These are phyloP conservation scores for Talaromyces trachyspermus DNA, from an alignment of 495 filamentous ascomycete genomes.

Conservation along the genomic window DNA sequence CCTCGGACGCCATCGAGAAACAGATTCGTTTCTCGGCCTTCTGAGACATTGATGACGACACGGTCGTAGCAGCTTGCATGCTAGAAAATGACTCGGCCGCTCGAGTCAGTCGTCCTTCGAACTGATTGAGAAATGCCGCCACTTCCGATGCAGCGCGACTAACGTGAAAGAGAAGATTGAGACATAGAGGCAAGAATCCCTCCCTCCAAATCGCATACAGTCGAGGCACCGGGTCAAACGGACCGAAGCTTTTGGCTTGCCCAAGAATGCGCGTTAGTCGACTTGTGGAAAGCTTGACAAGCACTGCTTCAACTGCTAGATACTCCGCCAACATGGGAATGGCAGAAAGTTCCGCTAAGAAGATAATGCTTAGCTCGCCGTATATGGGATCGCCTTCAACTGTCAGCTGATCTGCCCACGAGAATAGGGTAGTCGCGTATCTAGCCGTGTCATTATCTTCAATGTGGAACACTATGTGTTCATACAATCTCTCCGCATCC, in stretches of 20 bases:
- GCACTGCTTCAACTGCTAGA: conserved; percentile 74
- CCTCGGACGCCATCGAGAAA: conserved; percentile 63
- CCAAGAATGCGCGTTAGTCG: conserved; percentile 64
- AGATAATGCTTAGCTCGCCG: conserved; percentile 78
- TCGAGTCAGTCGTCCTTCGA: conserved; percentile 61
- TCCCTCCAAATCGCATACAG: conserved; percentile 80
- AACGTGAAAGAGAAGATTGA: conserved; percentile 80
- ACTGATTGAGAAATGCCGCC: conserved; percentile 76
- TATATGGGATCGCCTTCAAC: conserved; percentile 83
- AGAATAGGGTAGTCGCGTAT: conserved; percentile 79
- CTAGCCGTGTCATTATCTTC: conserved; percentile 57
- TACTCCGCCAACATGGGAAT: conserved; percentile 80
- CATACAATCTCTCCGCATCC: conserved; percentile 35
- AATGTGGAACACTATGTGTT: conserved; percentile 62
- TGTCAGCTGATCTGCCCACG: conserved; percentile 76
- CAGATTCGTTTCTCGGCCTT: conserved; percentile 49
- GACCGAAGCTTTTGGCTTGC: conserved; percentile 58
- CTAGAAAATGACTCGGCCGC: conserved; percentile 55
- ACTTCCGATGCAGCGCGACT: conserved; percentile 76
- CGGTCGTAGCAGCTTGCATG: conserved; percentile 24
- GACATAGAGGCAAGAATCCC: conserved; percentile 78
- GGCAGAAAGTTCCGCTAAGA: conserved; percentile 79
- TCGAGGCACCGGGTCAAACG: conserved; percentile 51
- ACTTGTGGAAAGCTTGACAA: conserved; percentile 70
- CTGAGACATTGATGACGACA: conserved; percentile 19